phyloP scores from a whole-genome alignment of 768 basidiomycete species.

The Chalciporus sphaerocephalus region DNA sequence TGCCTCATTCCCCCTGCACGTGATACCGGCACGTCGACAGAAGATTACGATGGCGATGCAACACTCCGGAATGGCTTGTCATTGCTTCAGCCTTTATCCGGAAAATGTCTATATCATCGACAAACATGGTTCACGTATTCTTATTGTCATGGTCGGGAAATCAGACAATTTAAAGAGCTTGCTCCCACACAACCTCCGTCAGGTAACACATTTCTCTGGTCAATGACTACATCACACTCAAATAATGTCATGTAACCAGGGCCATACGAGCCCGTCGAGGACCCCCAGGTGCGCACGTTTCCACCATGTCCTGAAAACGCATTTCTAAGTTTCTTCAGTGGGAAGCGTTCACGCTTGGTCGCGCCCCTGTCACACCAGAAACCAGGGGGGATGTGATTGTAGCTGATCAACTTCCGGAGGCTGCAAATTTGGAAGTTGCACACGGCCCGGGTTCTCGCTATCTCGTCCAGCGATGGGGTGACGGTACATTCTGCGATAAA shows the following conservation, averaged over 20 bases:
- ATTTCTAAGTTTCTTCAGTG: slow-evolving; percentile 41
- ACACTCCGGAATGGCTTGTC: slow-evolving; percentile 79
- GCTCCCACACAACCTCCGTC: slow-evolving; percentile 59
- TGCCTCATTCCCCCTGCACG: slow-evolving; percentile 73
- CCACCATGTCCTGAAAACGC: slow-evolving; percentile 21
- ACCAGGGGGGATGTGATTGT: slow-evolving; percentile 61
- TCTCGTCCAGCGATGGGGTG: slow-evolving; percentile 87
- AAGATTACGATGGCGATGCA: slow-evolving; percentile 55
- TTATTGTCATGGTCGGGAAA: slow-evolving; percentile 91
- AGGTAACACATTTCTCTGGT: slow-evolving; percentile 42
- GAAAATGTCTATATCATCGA: slow-evolving; percentile 79
- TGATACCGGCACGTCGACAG: slow-evolving; percentile 40
- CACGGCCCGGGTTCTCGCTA: slow-evolving; percentile 80
- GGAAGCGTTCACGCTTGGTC: slow-evolving; percentile 76
- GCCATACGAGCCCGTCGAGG: slow-evolving; percentile 76
- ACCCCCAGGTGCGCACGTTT: slow-evolving; percentile 68
- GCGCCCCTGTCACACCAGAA: slow-evolving; percentile 57
- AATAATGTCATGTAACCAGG: slow-evolving; percentile 40
- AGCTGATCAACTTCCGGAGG: slow-evolving; percentile 59
- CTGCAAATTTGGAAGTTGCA: slow-evolving; percentile 71
- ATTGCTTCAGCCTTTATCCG: slow-evolving; percentile 72
- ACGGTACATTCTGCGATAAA: slow-evolving; percentile 92
- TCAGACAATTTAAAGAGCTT: slow-evolving; percentile 92
- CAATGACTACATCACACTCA: slow-evolving; percentile 18
- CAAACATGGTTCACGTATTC: slow-evolving; percentile 98